A percentile compares a stretch with the other conserved stretches of the same genome.
These are phyloP conservation scores for Cyberlindnera mississippiensis DNA, from an alignment of 805 yeast species.

Conservation along the genomic window DNA sequence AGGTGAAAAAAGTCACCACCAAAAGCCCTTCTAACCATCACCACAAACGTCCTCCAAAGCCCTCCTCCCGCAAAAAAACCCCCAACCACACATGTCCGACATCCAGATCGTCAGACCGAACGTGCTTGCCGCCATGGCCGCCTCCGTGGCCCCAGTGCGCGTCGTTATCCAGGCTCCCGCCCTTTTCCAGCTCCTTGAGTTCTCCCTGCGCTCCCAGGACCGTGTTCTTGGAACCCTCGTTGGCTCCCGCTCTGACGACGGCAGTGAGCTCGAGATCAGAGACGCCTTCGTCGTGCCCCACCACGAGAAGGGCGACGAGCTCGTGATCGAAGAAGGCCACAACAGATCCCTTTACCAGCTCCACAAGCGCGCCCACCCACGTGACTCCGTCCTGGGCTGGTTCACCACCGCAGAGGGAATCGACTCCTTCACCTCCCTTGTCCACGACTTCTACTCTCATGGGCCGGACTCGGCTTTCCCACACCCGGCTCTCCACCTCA, in stretches of 20 bases:
- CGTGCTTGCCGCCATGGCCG: slow-evolving; percentile 20
- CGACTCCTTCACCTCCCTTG: slow-evolving; percentile 68
- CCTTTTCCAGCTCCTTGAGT: slow-evolving; percentile 70
- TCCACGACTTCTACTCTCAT: slow-evolving; percentile 75
- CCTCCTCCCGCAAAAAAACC: no score
- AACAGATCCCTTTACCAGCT: slow-evolving; percentile 67
- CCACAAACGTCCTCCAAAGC: no score
- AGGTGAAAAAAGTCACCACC: no score
- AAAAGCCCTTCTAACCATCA: no score
- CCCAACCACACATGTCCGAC: slow-evolving; percentile 26
- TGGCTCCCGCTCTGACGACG: slow-evolving; percentile 82
- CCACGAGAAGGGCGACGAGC: slow-evolving; percentile 67
- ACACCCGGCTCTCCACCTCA: slow-evolving; percentile 73
- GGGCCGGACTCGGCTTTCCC: slow-evolving; percentile 59
- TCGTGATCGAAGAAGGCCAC: slow-evolving; percentile 72
- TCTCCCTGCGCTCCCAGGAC: slow-evolving; percentile 53
- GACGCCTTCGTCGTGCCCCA: slow-evolving; percentile 83
- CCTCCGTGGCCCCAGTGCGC: slow-evolving; percentile 41
- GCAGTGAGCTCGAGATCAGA: slow-evolving; percentile 64
- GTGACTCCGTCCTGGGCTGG: slow-evolving; percentile 82
- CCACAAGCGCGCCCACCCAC: slow-evolving; percentile 75
- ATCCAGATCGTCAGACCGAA: slow-evolving; percentile 29
- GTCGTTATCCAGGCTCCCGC: slow-evolving; percentile 67
- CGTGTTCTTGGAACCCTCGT: slow-evolving; percentile 80
- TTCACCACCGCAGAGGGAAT: slow-evolving; percentile 59